phyloP scores from a whole-genome alignment of 352 stramenopile genomes.

The Saprolegnia parasitica region DNA sequence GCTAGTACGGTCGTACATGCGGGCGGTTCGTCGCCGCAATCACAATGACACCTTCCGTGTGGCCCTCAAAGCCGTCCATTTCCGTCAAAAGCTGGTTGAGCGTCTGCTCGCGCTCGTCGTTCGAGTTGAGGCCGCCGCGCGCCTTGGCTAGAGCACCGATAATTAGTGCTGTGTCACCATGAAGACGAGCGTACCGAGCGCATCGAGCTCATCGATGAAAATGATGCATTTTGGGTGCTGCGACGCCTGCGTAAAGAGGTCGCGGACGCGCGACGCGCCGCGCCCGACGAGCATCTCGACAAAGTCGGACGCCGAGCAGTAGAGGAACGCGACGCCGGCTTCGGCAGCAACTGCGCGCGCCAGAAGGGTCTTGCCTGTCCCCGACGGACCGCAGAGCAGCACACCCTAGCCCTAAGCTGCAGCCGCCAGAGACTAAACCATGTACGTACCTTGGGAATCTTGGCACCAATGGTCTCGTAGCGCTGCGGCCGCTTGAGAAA shows the following conservation, averaged over 20 bases:
- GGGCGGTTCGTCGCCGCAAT: conserved; percentile 96
- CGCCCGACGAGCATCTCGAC: conserved; percentile 96
- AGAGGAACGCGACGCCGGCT: conserved; percentile 92
- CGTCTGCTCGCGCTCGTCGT: conserved; percentile 95
- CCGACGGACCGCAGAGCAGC: conserved; percentile 91
- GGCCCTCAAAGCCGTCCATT: conserved; percentile 89
- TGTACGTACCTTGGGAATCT: conserved; percentile 63
- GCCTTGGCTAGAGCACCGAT: conserved; percentile 43
- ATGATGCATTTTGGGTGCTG: conserved; percentile 95
- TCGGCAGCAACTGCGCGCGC: conserved; percentile 90
- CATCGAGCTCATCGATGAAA: conserved; percentile 98
- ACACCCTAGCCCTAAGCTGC: conserved; percentile 51
- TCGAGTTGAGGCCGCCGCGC: conserved; percentile 82
- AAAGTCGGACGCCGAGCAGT: conserved; percentile 95
- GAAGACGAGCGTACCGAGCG: conserved; percentile 50
- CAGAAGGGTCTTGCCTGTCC: conserved; percentile 93
- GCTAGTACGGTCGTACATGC: conserved; percentile 37
- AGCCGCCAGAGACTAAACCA: background rate
- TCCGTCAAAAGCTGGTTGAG: conserved; percentile 90
- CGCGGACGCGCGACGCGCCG: conserved; percentile 89
- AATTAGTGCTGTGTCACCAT: conserved; percentile 24
- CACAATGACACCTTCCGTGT: conserved; percentile 90
- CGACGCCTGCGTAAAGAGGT: conserved; percentile 91
- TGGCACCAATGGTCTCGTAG: conserved; percentile 91
- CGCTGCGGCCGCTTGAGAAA: conserved; percentile 89